Conservation (phyloP, 1,284 basidiomycete genomes). For the Agaricales sp. region DNA sequence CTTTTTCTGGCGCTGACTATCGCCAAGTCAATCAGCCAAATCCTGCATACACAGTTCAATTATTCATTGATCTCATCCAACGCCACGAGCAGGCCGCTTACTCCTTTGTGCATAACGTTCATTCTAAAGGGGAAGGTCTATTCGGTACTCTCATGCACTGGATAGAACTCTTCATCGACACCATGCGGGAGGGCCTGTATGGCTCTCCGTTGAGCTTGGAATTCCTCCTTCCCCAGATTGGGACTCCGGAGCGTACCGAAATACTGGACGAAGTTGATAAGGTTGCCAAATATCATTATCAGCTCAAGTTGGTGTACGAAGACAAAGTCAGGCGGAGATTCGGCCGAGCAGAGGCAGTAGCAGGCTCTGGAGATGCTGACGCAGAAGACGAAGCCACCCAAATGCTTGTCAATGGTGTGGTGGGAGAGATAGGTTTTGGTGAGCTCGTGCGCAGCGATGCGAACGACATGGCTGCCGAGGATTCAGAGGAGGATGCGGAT, state of each 20-base stretch:
- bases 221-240: slow-evolving; percentile 75
- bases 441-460: slow-evolving; percentile 71
- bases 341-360: slow-evolving; percentile 32
- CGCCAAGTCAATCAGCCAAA: slow-evolving; percentile 76
- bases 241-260: slow-evolving; percentile 60
- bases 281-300: slow-evolving; percentile 85
- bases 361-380: slow-evolving; percentile 35
- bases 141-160: slow-evolving; percentile 94
- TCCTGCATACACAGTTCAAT: slow-evolving; percentile 81
- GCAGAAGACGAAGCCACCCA: slow-evolving; percentile 73
- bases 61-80: slow-evolving; percentile 89
- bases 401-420: slow-evolving; percentile 68
- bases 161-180: slow-evolving; percentile 92
- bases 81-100: slow-evolving; percentile 96
- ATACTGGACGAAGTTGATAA: slow-evolving; percentile 81
- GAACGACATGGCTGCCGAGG: slow-evolving; percentile 71
- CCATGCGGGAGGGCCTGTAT: slow-evolving; percentile 84
- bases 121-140: slow-evolving; percentile 91
- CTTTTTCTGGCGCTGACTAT: slow-evolving; percentile 5
- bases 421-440: slow-evolving; percentile 72
- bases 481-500: slow-evolving; percentile 45
- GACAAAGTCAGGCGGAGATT: slow-evolving; percentile 80
- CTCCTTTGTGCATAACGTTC: slow-evolving; percentile 96
- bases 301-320: slow-evolving; percentile 85
- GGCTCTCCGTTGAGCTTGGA: slow-evolving; percentile 68